Conservation (phyloP, 192 early-diverging fungal species). For the Funneliformis geosporum region DNA sequence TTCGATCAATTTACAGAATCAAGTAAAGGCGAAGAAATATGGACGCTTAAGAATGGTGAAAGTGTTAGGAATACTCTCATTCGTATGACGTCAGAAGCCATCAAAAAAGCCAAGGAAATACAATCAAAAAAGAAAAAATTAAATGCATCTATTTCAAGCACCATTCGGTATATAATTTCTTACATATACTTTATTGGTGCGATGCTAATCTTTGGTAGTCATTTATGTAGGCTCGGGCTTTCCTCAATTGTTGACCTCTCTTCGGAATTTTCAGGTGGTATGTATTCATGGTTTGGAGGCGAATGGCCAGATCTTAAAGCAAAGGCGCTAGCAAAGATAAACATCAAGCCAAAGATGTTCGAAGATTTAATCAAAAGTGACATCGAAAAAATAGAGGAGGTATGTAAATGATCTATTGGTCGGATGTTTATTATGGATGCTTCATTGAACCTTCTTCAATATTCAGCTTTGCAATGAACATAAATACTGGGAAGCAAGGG, state of each 20-base stretch:
- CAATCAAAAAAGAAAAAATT: slow-evolving; percentile 30
- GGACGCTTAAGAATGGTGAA: no score
- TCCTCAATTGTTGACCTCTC: slow-evolving; percentile 30
- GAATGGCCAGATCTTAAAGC: not conserved
- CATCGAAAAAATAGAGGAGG: not conserved
- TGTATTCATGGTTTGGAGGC: slow-evolving; percentile 29
- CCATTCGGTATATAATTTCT: slow-evolving; percentile 7
- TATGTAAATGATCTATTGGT: not conserved
- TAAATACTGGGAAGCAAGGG: slow-evolving; percentile 1
- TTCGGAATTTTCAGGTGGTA: slow-evolving; percentile 26
- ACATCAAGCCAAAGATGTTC: slow-evolving; percentile 2
- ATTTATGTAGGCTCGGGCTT: slow-evolving; percentile 23
- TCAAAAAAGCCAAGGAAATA: slow-evolving; percentile 18
- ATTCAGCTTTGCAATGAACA: slow-evolving; percentile 8
- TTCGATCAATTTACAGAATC: no score
- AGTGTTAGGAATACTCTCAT: not conserved
- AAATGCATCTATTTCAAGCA: slow-evolving; percentile 18
- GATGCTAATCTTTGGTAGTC: not conserved
- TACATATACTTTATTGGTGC: not conserved
- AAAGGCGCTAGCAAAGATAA: not conserved
- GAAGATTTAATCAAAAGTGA: not conserved
- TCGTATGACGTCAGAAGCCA: slow-evolving; percentile 6
- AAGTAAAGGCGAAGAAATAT: no score
- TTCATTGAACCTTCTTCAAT: not conserved
- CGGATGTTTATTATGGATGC: not conserved